Base-by-base conservation (phyloP, 305 asterid genomes). In the Fraxinus xanthoxyloides region DNA sequence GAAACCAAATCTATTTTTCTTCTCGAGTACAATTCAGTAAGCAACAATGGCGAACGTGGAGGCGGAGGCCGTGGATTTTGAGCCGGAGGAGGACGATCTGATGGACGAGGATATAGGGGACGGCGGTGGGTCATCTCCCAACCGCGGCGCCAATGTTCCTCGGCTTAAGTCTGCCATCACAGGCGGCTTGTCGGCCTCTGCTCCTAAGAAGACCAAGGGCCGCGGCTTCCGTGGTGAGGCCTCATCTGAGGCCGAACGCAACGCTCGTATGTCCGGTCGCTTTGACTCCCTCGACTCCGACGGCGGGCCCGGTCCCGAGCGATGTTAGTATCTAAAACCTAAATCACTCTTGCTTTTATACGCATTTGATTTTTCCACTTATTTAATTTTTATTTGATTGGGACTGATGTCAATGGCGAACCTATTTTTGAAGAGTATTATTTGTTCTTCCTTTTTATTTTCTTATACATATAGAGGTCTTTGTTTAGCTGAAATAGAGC, bases 241-340 rank as follows among this genome's bases (percentile, higher is more conserved):
- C 2, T 83, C 94, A 28, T 92, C 96, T 65, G 93, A 90, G 73
- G 95, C 94, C 12, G 99, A 96, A 43, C 94, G 98, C 3, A 90
- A 87, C 77, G 93, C 98, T 73, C 95, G 99, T 46, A 87, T 96
- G 92, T 87, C 98, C 9, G 98, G 90, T 24, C 92, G 95, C 34
- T 96, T 96, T 77, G 98, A 96, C 82, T 81, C 97, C 5, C 92
- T 94, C 43, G 94, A 91, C 80, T 84, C 97, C 10, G 93, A 92
- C 10, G 97, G 94, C 35, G 99, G 98, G 75, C 99, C 97, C 78
- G 98, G 99, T 9, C 93, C 98, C 26, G 99, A 94, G 86, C 90
- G 99, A 90, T 96, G 99, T 96, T 3, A 85, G 93, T 81, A 2
- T 61, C 67, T 30, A 24, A 74, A 67, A 79, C 88, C 91, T 81